Base-by-base conservation (phyloP, 2,329 filamentous ascomycete species). In the Cladosporium cucumerinum region DNA sequence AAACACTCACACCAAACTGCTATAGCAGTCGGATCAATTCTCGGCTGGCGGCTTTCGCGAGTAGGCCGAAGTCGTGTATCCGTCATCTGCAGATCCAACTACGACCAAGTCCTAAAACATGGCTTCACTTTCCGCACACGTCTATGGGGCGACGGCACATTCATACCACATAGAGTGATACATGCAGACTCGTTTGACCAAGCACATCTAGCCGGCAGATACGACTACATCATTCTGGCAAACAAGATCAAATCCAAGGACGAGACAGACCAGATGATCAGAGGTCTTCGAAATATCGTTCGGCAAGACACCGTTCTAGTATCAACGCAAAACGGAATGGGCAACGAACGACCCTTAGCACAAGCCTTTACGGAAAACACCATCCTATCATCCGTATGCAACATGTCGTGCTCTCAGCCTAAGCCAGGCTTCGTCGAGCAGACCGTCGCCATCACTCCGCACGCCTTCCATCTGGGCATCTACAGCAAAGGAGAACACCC, bases 31-130 rank as follows among this genome's bases (percentile, higher is more conserved):
- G 36, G 36, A n/a, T 43, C 48, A 26, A 68, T 70, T 12, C 49
- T 72, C 32, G 70, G 69, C 12, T 71, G 69, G 69, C 65, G 70
- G 46, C 52, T 72, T 51, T 69, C 70, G n/a, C 69, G 71, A 43
- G 61, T 66, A n/a, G 36, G 16, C 28, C 62, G 65, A 43, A 51
- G 64, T 16, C 49, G 64, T 26, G 67, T 72, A n/a, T 69, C 69
- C 6, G 68, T 70, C 8, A 69, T 72, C 21, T 71, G 69, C 54
- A 64, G 69, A 28, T 69, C 68, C 5, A 71, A 71, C 25, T 72
- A 66, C 48, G 66, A 70, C 16, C 52, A 46, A 18, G 69, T 71
- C 32, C 49, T 48, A 28, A 51, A 21, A 14, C 23, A 55, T 32
- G 71, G 70, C n/a, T 70, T 69, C 60, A 43, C 46, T 1, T 49